A percentile compares a stretch with the other conserved stretches of the same genome.
These are phyloP conservation scores for Acephala macrosclerotiorum DNA, from an alignment of 2,329 filamentous ascomycete species.

Conservation along the genomic window DNA sequence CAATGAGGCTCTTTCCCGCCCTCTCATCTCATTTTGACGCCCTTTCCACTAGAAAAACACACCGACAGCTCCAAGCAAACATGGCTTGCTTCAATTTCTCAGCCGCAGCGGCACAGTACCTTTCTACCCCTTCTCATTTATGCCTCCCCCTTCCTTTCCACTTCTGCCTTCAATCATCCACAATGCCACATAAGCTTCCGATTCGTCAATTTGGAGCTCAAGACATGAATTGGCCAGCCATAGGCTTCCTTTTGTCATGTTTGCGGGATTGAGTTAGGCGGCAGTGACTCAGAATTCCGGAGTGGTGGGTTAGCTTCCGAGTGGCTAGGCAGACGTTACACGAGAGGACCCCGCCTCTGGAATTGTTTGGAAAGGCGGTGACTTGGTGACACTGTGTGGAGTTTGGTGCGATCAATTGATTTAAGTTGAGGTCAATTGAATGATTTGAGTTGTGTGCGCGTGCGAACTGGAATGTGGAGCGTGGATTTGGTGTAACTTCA, in stretches of 20 bases:
- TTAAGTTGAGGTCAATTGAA: not conserved
- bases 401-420: not conserved
- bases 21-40: not conserved
- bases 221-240: not conserved
- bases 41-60: not conserved
- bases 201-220: not conserved
- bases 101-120: conserved; percentile 6
- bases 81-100: not conserved
- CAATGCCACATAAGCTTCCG: not conserved
- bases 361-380: not conserved
- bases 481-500: not conserved
- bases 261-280: not conserved
- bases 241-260: not conserved
- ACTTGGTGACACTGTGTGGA: no score
- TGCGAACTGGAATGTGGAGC: not conserved
- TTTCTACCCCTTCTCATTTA: no score
- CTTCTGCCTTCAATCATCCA: no score
- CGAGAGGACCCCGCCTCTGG: not conserved
- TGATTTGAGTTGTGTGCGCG: not conserved
- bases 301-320: no score
- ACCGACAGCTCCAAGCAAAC: not conserved
- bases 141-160: not conserved
- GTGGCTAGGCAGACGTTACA: not conserved
- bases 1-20: not conserved
- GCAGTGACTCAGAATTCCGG: not conserved